Percentiles rank a stretch among this genome's conserved stretches.
phyloP scores from a whole-genome alignment of 768 basidiomycete genomes.

The Mycena galopus region DNA sequence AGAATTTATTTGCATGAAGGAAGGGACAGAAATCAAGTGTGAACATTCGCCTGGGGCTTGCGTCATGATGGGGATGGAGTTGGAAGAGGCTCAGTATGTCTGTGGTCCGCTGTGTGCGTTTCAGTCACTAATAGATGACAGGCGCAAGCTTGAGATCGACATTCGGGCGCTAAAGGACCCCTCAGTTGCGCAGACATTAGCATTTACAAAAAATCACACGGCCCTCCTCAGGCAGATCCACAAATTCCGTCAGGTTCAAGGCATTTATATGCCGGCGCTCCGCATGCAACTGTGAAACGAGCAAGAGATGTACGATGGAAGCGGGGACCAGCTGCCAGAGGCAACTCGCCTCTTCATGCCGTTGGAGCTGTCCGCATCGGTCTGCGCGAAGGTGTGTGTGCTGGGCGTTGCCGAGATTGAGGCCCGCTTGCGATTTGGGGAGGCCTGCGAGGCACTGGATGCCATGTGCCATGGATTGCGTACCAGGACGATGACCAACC shows the following conservation, averaged over 20 bases:
- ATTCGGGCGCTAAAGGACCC: not conserved
- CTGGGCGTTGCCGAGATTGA: not conserved
- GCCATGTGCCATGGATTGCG: no score
- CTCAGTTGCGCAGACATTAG: no score
- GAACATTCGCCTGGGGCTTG: not conserved
- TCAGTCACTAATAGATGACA: no score
- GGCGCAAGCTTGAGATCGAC: not conserved
- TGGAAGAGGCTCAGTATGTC: not conserved
- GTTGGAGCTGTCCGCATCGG: not conserved
- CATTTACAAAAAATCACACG: no score
- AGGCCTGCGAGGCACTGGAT: no score
- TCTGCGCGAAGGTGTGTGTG: not conserved
- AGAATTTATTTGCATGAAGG: not conserved
- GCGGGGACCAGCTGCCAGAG: not conserved
- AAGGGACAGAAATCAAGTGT: not conserved
- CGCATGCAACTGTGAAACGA: not conserved
- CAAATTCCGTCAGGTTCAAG: no score
- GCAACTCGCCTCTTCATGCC: not conserved
- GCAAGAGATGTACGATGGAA: constrained; percentile 1
- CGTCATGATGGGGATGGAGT: not conserved
- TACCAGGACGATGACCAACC: no score
- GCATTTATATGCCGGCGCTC: not conserved
- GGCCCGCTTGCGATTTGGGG: not conserved
- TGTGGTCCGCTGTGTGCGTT: not conserved
- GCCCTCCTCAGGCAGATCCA: no score